phyloP scores from a whole-genome alignment of 768 basidiomycete genomes.

The Butyriboletus loyo region DNA sequence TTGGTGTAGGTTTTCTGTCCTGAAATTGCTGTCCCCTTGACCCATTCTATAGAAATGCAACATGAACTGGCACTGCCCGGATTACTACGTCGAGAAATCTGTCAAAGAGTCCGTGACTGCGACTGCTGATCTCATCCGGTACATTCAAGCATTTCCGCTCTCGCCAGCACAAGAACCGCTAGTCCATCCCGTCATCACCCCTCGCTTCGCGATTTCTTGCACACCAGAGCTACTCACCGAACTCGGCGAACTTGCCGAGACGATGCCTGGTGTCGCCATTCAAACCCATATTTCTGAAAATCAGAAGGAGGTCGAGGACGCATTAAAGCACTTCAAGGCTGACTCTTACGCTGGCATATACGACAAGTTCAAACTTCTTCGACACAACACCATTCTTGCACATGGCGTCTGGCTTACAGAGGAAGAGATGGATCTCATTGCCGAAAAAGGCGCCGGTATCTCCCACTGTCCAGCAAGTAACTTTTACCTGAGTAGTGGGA shows the following conservation, averaged over 20 bases:
- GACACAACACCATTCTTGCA: slow-evolving; percentile 79
- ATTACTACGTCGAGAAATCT: slow-evolving; percentile 68
- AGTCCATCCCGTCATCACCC: slow-evolving; percentile 88
- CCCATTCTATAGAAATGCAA: slow-evolving; percentile 31
- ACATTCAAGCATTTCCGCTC: slow-evolving; percentile 60
- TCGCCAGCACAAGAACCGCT: slow-evolving; percentile 45
- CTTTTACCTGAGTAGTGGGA: slow-evolving; percentile 84
- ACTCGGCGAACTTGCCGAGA: slow-evolving; percentile 58
- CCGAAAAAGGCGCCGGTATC: slow-evolving; percentile 63
- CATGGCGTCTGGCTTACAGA: slow-evolving; percentile 81
- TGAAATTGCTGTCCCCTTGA: slow-evolving; percentile 1
- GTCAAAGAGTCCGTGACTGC: slow-evolving; percentile 53
- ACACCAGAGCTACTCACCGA: slow-evolving; percentile 60
- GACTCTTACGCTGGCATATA: slow-evolving; percentile 78
- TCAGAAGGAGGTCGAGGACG: slow-evolving; percentile 61
- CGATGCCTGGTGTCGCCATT: slow-evolving; percentile 63
- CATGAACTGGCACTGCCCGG: slow-evolving; percentile 61
- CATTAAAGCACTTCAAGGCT: slow-evolving; percentile 64
- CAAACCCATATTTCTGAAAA: slow-evolving; percentile 97
- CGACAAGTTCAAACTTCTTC: slow-evolving; percentile 71
- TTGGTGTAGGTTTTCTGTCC: slow-evolving; percentile 58
- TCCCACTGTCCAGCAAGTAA: slow-evolving; percentile 96
- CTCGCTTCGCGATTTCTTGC: slow-evolving; percentile 95
- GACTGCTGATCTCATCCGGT: slow-evolving; percentile 61
- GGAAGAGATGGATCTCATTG: slow-evolving; percentile 71